These are phyloP conservation scores for Aspergillus intermedius DNA, from an alignment of 2,329 filamentous ascomycete genomes.

Conservation along the genomic window DNA sequence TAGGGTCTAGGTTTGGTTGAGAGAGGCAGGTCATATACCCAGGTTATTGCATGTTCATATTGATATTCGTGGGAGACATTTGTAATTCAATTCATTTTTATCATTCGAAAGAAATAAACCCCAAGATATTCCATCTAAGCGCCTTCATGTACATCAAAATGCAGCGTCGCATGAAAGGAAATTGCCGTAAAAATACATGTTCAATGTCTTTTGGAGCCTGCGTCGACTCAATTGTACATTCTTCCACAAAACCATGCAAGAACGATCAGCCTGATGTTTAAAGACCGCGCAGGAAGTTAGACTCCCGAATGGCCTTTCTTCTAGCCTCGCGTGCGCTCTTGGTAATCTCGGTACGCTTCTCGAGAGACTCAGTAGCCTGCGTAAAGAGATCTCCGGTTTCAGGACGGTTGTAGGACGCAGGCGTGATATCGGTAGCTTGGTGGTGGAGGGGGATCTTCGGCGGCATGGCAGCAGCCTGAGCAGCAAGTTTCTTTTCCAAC, in stretches of 20 bases:
- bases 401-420: constrained; percentile 28
- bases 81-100: background rate
- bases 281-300: constrained; percentile 44
- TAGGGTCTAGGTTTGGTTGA: background rate
- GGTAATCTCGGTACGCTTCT: constrained; percentile 36
- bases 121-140: constrained; percentile 3
- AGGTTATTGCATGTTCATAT: background rate
- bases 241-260: constrained; percentile 3
- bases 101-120: background rate
- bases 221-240: constrained; percentile 7
- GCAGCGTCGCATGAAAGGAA: constrained; percentile 15
- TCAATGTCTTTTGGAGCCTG: constrained; percentile 5
- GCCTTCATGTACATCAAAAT: constrained; percentile 12
- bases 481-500: constrained; percentile 43
- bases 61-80: background rate
- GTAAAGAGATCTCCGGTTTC: constrained; percentile 18
- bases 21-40: background rate
- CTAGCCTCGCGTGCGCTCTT: constrained; percentile 40
- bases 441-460: constrained; percentile 40
- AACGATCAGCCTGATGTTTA: constrained; percentile 18
- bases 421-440: constrained; percentile 40
- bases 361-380: constrained; percentile 31
- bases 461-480: constrained; percentile 32
- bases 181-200: constrained; percentile 28
- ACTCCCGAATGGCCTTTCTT: constrained; percentile 41